These are phyloP conservation scores for Rutstroemia sp. DNA, from an alignment of 2,329 filamentous ascomycete genomes.

Conservation along the genomic window DNA sequence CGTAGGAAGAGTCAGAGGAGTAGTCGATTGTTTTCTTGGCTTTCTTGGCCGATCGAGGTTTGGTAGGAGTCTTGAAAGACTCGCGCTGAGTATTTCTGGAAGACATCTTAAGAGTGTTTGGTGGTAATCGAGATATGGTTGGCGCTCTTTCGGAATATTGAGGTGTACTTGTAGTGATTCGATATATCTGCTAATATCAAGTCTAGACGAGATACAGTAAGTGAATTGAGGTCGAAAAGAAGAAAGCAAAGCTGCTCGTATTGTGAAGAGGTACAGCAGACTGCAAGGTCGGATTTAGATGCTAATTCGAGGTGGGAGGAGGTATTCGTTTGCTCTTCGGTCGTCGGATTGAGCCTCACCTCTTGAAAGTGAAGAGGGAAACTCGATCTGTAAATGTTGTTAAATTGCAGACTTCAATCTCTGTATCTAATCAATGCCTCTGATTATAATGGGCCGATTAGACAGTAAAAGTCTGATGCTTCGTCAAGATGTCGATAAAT, in stretches of 20 bases:
- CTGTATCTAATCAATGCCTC: conserved; percentile 11
- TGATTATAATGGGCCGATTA: conserved; percentile 13
- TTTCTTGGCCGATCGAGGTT: not conserved
- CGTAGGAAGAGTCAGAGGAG: conserved; percentile 63
- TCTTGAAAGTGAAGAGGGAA: conserved; percentile 16
- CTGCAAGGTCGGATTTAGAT: too few relatives aligned
- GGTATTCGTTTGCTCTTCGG: conserved; percentile 7
- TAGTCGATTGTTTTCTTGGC: conserved; percentile 35
- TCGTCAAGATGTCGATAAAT: conserved; percentile 53
- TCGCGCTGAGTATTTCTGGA: conserved; percentile 45
- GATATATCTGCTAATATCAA: too few relatives aligned
- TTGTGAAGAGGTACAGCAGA: too few relatives aligned
- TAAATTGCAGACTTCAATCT: conserved; percentile 30
- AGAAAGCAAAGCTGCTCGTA: too few relatives aligned
- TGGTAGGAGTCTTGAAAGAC: conserved; percentile 32
- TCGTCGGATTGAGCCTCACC: conserved; percentile 20
- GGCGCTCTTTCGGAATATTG: not conserved
- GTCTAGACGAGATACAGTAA: too few relatives aligned
- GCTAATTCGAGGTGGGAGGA: not conserved
- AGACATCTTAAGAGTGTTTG: conserved; percentile 24
- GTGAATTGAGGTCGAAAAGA: too few relatives aligned
- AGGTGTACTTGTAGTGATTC: too few relatives aligned
- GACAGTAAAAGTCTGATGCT: conserved; percentile 50
- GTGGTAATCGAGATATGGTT: not conserved
- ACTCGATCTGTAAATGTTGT: conserved; percentile 24